These are phyloP conservation scores for Dendrobium nobile DNA, from an alignment of 106 monocot species.

Conservation along the genomic window DNA sequence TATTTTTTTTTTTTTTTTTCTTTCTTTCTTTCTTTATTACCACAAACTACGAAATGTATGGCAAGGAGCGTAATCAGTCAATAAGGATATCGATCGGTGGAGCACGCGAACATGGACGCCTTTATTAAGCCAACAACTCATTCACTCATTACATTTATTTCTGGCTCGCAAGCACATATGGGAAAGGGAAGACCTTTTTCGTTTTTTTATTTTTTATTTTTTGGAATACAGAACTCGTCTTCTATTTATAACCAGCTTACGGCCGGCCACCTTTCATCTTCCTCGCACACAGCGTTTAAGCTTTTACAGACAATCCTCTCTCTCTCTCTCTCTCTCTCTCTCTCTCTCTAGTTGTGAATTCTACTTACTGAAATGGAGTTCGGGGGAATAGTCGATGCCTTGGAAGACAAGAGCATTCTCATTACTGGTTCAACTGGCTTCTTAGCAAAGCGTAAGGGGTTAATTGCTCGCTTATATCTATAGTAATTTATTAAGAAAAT, in stretches of 20 bases:
- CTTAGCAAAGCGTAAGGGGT: conserved; percentile 37
- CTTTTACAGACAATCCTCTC: not conserved
- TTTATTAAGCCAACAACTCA: conserved; percentile 2
- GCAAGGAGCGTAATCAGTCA: no score
- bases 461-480: no score
- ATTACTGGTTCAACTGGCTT: conserved; percentile 63
- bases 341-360: not conserved
- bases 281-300: not conserved
- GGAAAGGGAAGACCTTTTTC: no score
- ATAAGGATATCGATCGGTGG: no score
- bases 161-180: no score
- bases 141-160: not conserved
- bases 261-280: not conserved
- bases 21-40: no score
- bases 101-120: not conserved
- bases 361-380: conserved; percentile 14
- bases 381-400: conserved; percentile 17
- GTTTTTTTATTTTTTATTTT: no score
- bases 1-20: not conserved
- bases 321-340: not conserved
- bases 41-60: no score
- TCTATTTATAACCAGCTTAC: not conserved
- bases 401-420: conserved; percentile 40
- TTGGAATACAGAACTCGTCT: not conserved
- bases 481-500: no score